phyloP scores from a whole-genome alignment of 495 filamentous ascomycete species.

The Daldinia caldariorum region DNA sequence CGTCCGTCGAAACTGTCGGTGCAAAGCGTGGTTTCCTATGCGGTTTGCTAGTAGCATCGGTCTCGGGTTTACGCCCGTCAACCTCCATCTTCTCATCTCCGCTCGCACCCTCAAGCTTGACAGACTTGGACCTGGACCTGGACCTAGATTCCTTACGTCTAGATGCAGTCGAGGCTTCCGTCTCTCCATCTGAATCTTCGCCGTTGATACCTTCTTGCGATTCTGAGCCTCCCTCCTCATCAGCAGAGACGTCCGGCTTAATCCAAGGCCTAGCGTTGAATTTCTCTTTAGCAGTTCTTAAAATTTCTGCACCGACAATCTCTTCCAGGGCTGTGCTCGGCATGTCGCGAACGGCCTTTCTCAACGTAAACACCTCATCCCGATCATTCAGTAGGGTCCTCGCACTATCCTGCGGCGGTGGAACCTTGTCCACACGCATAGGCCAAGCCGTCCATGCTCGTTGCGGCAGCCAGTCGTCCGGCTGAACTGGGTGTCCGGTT shows the following conservation, averaged over 20 bases:
- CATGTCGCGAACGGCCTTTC: conserved; percentile 52
- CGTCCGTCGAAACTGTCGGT: conserved; percentile 54
- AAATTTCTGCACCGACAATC: conserved; percentile 67
- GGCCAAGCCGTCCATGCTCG: conserved; percentile 85
- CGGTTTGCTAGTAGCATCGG: conserved; percentile 17
- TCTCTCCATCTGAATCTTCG: conserved; percentile 23
- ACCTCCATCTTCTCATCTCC: conserved; percentile 40
- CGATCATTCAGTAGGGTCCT: conserved; percentile 43
- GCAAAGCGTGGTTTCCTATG: conserved; percentile 23
- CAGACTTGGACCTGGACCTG: conserved; percentile 27
- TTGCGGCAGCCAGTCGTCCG: conserved; percentile 55
- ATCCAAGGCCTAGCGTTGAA: conserved; percentile 54
- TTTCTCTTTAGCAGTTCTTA: conserved; percentile 70
- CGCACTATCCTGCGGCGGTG: conserved; percentile 56
- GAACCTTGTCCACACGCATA: conserved; percentile 66
- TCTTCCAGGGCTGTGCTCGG: conserved; percentile 73
- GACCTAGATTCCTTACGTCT: conserved; percentile 16
- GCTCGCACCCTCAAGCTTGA: conserved; percentile 30
- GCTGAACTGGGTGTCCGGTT: conserved; percentile 36
- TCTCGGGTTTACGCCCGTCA: conserved; percentile 20
- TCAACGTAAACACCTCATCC: conserved; percentile 58
- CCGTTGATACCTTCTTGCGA: conserved; percentile 16
- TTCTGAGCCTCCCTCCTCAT: conserved; percentile 25
- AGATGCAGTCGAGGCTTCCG: conserved; percentile 16
- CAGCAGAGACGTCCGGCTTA: conserved; percentile 21